Evolutionary conservation across 176 grass and related monocot species (phyloP), one percentile per base, ranked within the genome.

Genomic region (Saccharum spontaneum): DNA sequence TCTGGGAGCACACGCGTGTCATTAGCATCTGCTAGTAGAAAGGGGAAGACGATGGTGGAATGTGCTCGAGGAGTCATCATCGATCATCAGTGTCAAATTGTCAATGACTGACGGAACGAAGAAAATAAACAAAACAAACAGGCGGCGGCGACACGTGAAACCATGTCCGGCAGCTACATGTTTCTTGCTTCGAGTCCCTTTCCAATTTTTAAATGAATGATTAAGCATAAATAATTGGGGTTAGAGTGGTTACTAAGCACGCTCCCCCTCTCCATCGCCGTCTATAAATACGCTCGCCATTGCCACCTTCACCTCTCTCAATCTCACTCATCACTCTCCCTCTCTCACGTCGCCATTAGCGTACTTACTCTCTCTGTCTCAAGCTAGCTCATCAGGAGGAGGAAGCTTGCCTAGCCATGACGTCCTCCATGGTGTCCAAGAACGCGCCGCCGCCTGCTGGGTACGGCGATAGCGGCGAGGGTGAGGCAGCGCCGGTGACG

Each of bases 341-440:
- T 3, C 75, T 6, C 73, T 14, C 41, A 3, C 31, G 8, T 28
- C 23, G 66, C 79, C 79, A 80, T 37, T 67, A 49, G 18, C 78
- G 18, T 80, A 13, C 60, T 45, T 23, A 10, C 68, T 71, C 37
- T 11, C 38, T 26, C 1, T 72, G 26, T 67, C 18, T 39, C 22
- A 70, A 38, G n/a, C 59, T 62, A 62, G n/a, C 59, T 26, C 22
- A 59, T 57, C 55, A 59, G 20, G 54, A n/a, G 59, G 12, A 70
- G 50, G 49, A 1, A 31, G 59, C 1, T 34, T 57, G 10, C 6
- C 13, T n/a, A 9, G 49, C 6, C 83, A 97, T 94, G 94, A 77
- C 83, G 74, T 90, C 79, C 8, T 88, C 72, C 57, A 18, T 82
- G 67, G 34, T 85, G 77, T 78, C 88, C 77, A 85, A 88, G 45